phyloP scores from a whole-genome alignment of 2,329 filamentous ascomycete genomes.

The Colletotrichum orbiculare region DNA sequence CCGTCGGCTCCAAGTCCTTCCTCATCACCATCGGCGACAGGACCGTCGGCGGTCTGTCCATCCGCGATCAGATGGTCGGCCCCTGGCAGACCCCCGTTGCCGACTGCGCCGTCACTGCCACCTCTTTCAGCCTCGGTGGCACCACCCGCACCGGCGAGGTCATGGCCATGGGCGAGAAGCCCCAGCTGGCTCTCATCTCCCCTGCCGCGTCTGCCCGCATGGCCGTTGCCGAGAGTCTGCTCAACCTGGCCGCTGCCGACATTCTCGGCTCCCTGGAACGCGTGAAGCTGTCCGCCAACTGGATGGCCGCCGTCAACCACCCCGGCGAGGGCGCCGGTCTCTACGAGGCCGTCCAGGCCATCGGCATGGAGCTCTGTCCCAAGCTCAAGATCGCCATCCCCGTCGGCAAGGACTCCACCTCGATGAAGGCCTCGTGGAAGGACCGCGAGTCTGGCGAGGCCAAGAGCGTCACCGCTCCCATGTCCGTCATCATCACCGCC shows the following conservation, averaged over 20 bases:
- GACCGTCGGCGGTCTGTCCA: constrained; percentile 88
- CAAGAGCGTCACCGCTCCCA: constrained; percentile 90
- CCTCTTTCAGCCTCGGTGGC: constrained; percentile 73
- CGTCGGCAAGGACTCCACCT: constrained; percentile 97
- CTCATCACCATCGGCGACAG: constrained; percentile 96
- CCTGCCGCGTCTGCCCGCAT: constrained; percentile 92
- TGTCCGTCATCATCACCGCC: constrained; percentile 91
- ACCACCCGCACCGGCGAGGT: constrained; percentile 87
- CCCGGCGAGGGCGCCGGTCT: constrained; percentile 91
- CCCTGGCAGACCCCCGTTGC: constrained; percentile 96
- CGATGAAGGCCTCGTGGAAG: constrained; percentile 98
- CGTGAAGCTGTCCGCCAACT: constrained; percentile 93
- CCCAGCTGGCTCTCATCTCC: constrained; percentile 88
- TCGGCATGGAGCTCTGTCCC: constrained; percentile 92
- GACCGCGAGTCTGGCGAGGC: constrained; percentile 72
- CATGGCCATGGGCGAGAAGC: constrained; percentile 98
- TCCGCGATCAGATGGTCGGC: constrained; percentile 94
- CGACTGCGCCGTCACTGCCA: constrained; percentile 92
- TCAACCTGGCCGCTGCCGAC: constrained; percentile 88
- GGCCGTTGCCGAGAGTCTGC: constrained; percentile 92
- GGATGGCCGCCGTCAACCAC: constrained; percentile 98
- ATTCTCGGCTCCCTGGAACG: constrained; percentile 78
- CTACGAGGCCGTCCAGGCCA: constrained; percentile 93
- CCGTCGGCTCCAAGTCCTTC: constrained; percentile 97
- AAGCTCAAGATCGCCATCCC: constrained; percentile 92